Conservation (phyloP, 257 asterid genomes). For the Solanum virginianum region DNA sequence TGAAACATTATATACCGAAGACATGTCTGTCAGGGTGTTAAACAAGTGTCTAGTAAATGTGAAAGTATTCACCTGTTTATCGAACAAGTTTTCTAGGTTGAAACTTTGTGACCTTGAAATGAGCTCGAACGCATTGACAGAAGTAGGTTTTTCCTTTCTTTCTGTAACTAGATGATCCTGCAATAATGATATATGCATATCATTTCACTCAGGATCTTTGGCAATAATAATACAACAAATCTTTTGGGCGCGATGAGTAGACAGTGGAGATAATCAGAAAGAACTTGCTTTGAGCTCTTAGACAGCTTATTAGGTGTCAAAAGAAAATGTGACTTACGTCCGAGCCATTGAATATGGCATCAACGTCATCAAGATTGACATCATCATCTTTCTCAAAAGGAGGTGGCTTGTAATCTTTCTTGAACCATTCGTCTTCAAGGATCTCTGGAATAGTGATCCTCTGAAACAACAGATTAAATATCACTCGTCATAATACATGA, state of each 20-base stretch:
- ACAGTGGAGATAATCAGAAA: background rate
- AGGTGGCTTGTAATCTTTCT: conserved; percentile 57
- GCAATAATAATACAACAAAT: background rate
- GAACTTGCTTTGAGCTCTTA: background rate
- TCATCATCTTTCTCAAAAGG: conserved; percentile 51
- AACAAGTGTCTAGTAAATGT: background rate
- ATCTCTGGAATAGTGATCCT: conserved; percentile 56
- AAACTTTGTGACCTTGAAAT: conserved; percentile 69
- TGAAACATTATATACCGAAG: background rate
- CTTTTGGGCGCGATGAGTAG: background rate
- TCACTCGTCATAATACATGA: background rate
- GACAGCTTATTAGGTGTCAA: background rate
- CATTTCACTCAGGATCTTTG: background rate
- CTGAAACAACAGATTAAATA: conserved; percentile 24
- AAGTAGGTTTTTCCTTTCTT: conserved; percentile 64
- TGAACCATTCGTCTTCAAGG: conserved; percentile 66
- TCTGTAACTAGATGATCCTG: conserved; percentile 68
- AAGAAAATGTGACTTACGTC: conserved; percentile 22
- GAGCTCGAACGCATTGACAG: conserved; percentile 80
- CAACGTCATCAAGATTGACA: conserved; percentile 60
- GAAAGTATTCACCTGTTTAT: conserved; percentile 40
- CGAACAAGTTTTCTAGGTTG: conserved; percentile 66
- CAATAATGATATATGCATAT: background rate
- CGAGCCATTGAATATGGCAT: conserved; percentile 61
- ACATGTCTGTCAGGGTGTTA: background rate